A percentile compares a stretch with the other conserved stretches of the same genome.
phyloP scores from a whole-genome alignment of 352 stramenopile species.

The Globisporangium solare region DNA sequence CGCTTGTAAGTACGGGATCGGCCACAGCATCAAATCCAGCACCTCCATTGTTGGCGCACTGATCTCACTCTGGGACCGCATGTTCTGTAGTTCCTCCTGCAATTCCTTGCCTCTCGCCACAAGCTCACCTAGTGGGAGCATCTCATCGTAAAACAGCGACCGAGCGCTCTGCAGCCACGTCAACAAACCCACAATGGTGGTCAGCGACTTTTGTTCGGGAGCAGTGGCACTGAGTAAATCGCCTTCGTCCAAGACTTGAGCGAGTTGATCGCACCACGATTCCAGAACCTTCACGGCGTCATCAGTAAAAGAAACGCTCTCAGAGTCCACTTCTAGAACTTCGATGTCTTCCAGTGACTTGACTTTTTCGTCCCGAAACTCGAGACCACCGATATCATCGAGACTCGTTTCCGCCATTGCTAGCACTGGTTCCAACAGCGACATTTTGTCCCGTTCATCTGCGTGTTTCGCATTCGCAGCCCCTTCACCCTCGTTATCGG shows the following conservation, averaged over 20 bases:
- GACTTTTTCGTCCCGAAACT: constrained; percentile 61
- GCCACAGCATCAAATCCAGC: constrained; percentile 62
- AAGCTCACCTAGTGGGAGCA: constrained; percentile 56
- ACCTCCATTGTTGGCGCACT: constrained; percentile 30
- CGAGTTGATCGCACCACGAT: constrained; percentile 61
- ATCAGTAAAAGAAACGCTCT: constrained; percentile 35
- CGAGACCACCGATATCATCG: constrained; percentile 48
- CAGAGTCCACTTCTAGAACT: constrained; percentile 20
- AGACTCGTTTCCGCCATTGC: constrained; percentile 66
- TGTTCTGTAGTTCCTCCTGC: constrained; percentile 21
- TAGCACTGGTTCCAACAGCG: constrained; percentile 56
- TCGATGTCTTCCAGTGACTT: constrained; percentile 61
- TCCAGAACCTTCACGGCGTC: constrained; percentile 72
- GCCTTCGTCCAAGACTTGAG: constrained; percentile 49
- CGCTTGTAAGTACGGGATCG: constrained; percentile 56
- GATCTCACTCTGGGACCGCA: constrained; percentile 19
- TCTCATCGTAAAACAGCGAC: constrained; percentile 79
- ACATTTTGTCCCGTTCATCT: constrained; percentile 7
- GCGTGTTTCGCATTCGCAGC: constrained; percentile 15
- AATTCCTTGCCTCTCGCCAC: constrained; percentile 47
- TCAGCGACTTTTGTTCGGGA: constrained; percentile 48
- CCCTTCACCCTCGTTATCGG: constrained; percentile 17
- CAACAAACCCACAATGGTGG: constrained; percentile 51
- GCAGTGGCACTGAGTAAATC: constrained; percentile 62
- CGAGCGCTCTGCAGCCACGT: constrained; percentile 74